These are phyloP conservation scores for Phaffomyces opuntiae DNA, from an alignment of 805 yeast genomes.

Conservation along the genomic window DNA sequence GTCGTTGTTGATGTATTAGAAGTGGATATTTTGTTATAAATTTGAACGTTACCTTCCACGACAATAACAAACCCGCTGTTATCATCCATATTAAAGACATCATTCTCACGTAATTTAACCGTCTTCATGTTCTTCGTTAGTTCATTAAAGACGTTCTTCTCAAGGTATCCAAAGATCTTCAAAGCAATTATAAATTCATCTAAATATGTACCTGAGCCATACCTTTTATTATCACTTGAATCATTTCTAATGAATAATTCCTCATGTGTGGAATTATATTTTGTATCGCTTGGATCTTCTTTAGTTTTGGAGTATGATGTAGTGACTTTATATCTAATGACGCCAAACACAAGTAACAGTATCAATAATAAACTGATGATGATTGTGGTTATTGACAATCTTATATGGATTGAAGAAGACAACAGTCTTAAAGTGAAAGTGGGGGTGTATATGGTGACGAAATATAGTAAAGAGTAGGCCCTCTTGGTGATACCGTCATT, in stretches of 20 bases:
- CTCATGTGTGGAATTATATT: background rate
- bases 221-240: slow-evolving; percentile 31
- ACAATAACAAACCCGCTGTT: slow-evolving; percentile 84
- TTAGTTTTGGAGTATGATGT: slow-evolving; percentile 49
- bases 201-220: slow-evolving; percentile 56
- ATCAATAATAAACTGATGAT: slow-evolving; percentile 19
- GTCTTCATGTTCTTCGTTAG: slow-evolving; percentile 89
- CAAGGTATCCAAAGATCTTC: slow-evolving; percentile 89
- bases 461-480: slow-evolving; percentile 2
- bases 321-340: slow-evolving; percentile 56
- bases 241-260: slow-evolving; percentile 18
- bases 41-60: slow-evolving; percentile 84
- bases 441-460: slow-evolving; percentile 23
- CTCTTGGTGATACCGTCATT: background rate
- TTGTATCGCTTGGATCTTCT: slow-evolving; percentile 2
- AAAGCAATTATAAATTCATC: slow-evolving; percentile 90
- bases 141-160: slow-evolving; percentile 85
- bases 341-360: slow-evolving; percentile 1
- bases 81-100: slow-evolving; percentile 65
- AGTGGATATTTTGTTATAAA: slow-evolving; percentile 47
- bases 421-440: slow-evolving; percentile 26
- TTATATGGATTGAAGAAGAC: slow-evolving; percentile 33
- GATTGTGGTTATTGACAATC: slow-evolving; percentile 44
- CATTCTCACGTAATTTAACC: slow-evolving; percentile 71
- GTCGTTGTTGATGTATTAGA: slow-evolving; percentile 18